Evolutionary conservation across 139 green algal species (phyloP).

Genomic region (Ostreobium quekettii): DNA sequence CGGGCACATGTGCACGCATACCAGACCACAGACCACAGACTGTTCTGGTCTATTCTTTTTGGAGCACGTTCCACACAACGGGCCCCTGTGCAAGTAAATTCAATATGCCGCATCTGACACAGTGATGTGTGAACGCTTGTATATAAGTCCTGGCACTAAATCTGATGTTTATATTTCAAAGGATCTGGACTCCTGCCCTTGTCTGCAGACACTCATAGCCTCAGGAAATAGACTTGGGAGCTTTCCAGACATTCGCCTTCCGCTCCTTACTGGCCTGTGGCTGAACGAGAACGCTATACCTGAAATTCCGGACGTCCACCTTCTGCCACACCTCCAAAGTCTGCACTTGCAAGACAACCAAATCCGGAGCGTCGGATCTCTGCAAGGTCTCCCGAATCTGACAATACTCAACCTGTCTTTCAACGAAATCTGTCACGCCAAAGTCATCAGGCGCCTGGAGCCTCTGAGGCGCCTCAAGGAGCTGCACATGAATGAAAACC

Average conservation of each 20-base stretch:
- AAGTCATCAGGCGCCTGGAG: neutral
- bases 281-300: neutral
- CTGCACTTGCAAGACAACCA: neutral
- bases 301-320: neutral
- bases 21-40: no score
- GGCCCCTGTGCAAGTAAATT: no score
- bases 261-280: neutral
- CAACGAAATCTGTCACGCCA: neutral
- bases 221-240: neutral
- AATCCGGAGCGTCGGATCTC: neutral
- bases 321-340: neutral
- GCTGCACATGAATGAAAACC: neutral
- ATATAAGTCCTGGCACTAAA: no score
- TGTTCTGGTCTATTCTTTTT: no score
- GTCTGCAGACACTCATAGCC: neutral
- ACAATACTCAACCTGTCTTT: neutral
- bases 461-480: neutral
- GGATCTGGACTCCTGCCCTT: neutral
- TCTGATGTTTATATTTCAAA: no score
- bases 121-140: no score
- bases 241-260: neutral
- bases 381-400: neutral
- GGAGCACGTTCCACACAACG: no score
- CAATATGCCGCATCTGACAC: no score
- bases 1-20: no score